Conservation (phyloP, 2,329 filamentous ascomycete species). For the Fusarium transvaalense region DNA sequence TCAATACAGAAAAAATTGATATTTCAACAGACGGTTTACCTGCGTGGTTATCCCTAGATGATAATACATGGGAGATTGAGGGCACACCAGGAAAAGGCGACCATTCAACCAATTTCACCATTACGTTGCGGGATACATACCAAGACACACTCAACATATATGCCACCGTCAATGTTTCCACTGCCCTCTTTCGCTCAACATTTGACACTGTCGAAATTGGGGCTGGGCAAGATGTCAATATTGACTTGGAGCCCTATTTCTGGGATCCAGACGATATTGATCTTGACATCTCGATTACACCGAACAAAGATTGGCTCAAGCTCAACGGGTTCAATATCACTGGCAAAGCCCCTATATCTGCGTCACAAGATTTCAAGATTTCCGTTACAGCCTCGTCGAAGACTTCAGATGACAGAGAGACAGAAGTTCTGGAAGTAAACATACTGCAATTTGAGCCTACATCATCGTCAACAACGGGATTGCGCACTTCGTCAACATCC, state of each 20-base stretch:
- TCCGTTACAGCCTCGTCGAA: constrained; percentile 53
- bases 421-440: constrained; percentile 54
- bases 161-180: constrained; percentile 56
- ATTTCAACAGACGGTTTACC: constrained; percentile 68
- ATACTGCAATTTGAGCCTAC: constrained; percentile 50
- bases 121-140: constrained; percentile 70
- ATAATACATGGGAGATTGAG: constrained; percentile 69
- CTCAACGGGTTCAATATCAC: constrained; percentile 56
- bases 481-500: constrained; percentile 27
- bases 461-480: constrained; percentile 31
- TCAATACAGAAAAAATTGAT: constrained; percentile 64
- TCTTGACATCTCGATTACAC: constrained; percentile 54
- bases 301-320: constrained; percentile 59
- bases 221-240: constrained; percentile 57
- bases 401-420: constrained; percentile 52
- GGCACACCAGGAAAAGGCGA: constrained; percentile 74
- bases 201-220: constrained; percentile 57
- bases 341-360: constrained; percentile 56
- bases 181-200: constrained; percentile 57
- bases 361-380: constrained; percentile 51
- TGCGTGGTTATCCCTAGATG: constrained; percentile 77
- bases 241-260: constrained; percentile 60
- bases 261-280: constrained; percentile 55
- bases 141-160: constrained; percentile 70
- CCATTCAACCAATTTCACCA: constrained; percentile 71